phyloP scores from a whole-genome alignment of 345 rosid genomes.

The Salix koriyanagi region DNA sequence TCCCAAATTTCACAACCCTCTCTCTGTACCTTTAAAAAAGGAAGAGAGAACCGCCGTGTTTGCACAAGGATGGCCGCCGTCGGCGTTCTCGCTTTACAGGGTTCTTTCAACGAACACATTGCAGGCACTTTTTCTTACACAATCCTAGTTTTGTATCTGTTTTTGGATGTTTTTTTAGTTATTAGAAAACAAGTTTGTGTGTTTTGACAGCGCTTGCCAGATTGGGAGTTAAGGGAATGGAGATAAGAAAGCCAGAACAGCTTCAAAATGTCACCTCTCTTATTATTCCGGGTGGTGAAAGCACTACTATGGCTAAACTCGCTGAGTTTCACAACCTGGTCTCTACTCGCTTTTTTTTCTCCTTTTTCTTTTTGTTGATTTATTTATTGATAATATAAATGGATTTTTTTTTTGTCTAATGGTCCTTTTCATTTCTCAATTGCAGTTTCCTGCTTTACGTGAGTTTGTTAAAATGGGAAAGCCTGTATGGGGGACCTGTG shows the following conservation, averaged over 20 bases:
- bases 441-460: conserved; percentile 87
- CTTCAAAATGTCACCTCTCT: conserved; percentile 63
- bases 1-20: background rate
- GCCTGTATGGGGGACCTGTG: conserved; percentile 98
- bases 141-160: background rate
- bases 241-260: conserved; percentile 86
- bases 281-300: conserved; percentile 97
- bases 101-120: conserved; percentile 95
- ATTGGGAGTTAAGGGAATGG: conserved; percentile 82
- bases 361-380: background rate
- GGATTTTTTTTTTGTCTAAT: background rate
- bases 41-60: background rate
- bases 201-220: conserved; percentile 52
- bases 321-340: conserved; percentile 88
- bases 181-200: background rate
- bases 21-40: background rate
- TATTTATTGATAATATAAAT: background rate
- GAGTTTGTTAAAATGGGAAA: conserved; percentile 82
- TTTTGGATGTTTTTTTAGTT: background rate
- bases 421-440: background rate
- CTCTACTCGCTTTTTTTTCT: background rate
- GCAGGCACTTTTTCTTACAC: conserved; percentile 37
- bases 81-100: conserved; percentile 94
- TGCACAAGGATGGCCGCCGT: conserved; percentile 58
- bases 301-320: conserved; percentile 99